Evolutionary conservation across 805 yeast genomes (phyloP), one percentile per base, ranked within the genome.

Genomic region (Saccharomycopsis sp.): DNA sequence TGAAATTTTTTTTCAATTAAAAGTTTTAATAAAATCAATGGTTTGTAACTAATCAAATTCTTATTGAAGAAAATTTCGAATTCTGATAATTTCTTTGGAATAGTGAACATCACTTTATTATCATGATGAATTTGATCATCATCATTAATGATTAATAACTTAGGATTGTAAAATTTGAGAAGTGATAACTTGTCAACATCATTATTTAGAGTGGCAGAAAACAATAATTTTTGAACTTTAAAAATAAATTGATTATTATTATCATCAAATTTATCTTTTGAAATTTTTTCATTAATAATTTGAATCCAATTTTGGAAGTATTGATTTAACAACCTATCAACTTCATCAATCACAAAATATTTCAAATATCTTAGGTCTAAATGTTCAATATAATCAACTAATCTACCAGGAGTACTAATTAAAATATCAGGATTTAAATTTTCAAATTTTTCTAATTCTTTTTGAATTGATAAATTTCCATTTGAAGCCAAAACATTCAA

Each of bases 171-270:
- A 47, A 92, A 72, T 38, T 79, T 74, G 44, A 92, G 66, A 34
- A 74, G 71, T 6, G 89, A 70, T 41, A 92, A 63, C 54, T 83
- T 85, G 21, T 92, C 95, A 0, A 96, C 84, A 56, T 88, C 94
- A 2, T 96, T 79, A 3, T 96, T 86, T 39, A 92, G 69, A 1
- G 99, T 92, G 5, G 99, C 98, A 37, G 94, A 79, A 54, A 92
- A 86, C 3, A 92, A 69, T 57, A 89, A 67, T 50, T 88, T 72
- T 62, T 63, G 79, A 54, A 60, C 76, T 58, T 58, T 27, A 43
- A 32, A 44, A 10, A 33, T 32, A 17, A 34, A 23, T 57, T 60
- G 12, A 60, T 52, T 51, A 49, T 26, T 44, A 48, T 41, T 46
- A 57, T 50, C 5, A 40, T 69, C 60, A 37, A 61, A 64, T 3